Base-by-base conservation (phyloP, 2,329 filamentous ascomycete genomes). In the Allantophomopsis cytisporea region DNA sequence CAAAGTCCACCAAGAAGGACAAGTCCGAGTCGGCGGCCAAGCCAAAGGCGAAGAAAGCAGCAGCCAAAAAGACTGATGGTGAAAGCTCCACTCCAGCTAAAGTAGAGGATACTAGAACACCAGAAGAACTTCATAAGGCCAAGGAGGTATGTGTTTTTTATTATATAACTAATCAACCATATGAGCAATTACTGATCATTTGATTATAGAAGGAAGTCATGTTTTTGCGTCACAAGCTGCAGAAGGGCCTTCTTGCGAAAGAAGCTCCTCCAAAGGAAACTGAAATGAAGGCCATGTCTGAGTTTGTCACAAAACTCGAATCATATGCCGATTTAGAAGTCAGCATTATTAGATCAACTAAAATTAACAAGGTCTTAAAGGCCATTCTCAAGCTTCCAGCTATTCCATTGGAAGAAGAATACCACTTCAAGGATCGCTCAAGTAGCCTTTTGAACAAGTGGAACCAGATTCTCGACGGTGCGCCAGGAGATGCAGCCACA, bases 331-430 rank as follows among this genome's bases (percentile, higher is more conserved):
- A 94, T 47, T 73, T 96, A 4, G 89, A 96, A 57, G 85, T 83
- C 21, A 77, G 78, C 48, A 91, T 95, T 51, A 94, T 96, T 53
- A 78, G 84, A 46, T 69, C 66, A 12, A 98, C 91, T 45, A 98
- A 96, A 71, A 95, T 98, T 61, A 89, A 96, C 75, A 98, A 98
- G 66, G 89, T 98, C 10, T 71, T 98, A 41, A 94, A 93, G 65
- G 87, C 82, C 4, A 91, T 98, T 48, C 67, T 95, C 52, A 95
- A 94, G 66, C 69, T 98, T 7, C 34, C 34, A 28, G 71, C 71
- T 3, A 94, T 98, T 49, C 88, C 88, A 5, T 80, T 80, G 44
- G 91, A 98, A 47, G 83, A 88, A 30, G 83, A 94, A 48, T 93
- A 81, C 60, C 66, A 83, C 40, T 95, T 98, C 73, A 93, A 91